Percentiles rank a stretch among this genome's conserved stretches.
Conservation (phyloP, 2,329 filamentous ascomycete species). For the Metarhizium rileyi region DNA sequence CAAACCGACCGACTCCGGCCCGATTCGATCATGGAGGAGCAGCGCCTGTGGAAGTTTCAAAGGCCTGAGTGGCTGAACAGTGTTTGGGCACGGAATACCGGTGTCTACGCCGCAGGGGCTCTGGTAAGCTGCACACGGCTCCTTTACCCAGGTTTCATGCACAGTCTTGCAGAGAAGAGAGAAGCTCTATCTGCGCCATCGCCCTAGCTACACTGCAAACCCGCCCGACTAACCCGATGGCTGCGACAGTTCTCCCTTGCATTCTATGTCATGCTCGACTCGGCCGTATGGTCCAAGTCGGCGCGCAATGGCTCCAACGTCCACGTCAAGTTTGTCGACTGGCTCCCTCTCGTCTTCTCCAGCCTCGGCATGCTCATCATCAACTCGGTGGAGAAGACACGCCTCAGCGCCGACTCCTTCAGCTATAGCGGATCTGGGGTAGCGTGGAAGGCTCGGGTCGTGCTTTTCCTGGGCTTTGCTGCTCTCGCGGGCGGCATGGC, state of each 20-base stretch:
- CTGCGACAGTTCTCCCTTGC: slow-evolving; percentile 50
- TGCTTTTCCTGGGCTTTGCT: slow-evolving; percentile 58
- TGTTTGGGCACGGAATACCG: slow-evolving; percentile 51
- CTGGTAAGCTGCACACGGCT: slow-evolving; percentile 37
- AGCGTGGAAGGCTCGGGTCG: slow-evolving; percentile 59
- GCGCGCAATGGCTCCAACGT: slow-evolving; percentile 46
- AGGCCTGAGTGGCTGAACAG: slow-evolving; percentile 59
- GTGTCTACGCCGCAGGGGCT: slow-evolving; percentile 53
- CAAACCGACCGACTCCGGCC: too few relatives aligned
- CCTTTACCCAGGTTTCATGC: neutral
- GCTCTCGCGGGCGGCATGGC: slow-evolving; percentile 58
- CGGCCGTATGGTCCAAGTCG: slow-evolving; percentile 57
- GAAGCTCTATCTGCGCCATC: neutral
- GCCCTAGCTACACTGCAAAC: neutral
- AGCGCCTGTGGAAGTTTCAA: slow-evolving; percentile 58
- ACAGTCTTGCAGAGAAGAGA: too few relatives aligned
- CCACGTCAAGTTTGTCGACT: slow-evolving; percentile 59
- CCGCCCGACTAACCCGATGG: neutral
- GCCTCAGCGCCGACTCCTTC: slow-evolving; percentile 53
- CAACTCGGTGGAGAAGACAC: slow-evolving; percentile 59
- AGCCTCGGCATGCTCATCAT: slow-evolving; percentile 61
- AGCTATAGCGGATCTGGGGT: slow-evolving; percentile 53
- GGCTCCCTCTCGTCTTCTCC: slow-evolving; percentile 59
- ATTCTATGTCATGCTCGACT: slow-evolving; percentile 60
- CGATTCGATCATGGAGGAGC: slow-evolving; percentile 43